A percentile compares a stretch with the other conserved stretches of the same genome.
Evolutionary conservation across 169 alveolate species (phyloP).

Genomic region (Eimeria acervulina): DNA sequence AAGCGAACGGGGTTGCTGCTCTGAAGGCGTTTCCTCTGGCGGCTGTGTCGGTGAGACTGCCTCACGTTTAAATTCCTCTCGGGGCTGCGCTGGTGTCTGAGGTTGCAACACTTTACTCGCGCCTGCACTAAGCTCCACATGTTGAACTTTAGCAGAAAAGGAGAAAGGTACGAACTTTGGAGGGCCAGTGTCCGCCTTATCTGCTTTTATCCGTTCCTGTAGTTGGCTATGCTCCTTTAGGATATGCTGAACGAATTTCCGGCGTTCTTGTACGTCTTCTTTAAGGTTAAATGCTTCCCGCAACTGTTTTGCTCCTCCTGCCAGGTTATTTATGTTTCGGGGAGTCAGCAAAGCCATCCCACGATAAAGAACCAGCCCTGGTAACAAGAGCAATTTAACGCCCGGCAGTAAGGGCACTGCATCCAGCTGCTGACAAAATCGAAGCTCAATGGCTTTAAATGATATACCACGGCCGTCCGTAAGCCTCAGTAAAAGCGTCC

Average conservation of each 20-base stretch:
- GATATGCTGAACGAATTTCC: conserved; percentile 67
- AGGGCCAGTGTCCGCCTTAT: conserved; percentile 77
- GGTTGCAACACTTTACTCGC: conserved; percentile 7
- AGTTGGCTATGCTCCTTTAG: conserved; percentile 69
- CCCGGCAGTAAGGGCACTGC: conserved; percentile 77
- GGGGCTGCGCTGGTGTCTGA: not conserved
- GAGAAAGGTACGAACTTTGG: conserved; percentile 81
- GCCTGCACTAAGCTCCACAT: conserved; percentile 30
- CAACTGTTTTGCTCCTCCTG: conserved; percentile 70
- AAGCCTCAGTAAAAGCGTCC: conserved; percentile 70
- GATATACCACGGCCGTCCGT: conserved; percentile 81
- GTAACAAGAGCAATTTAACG: conserved; percentile 70
- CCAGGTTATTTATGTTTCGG: conserved; percentile 35
- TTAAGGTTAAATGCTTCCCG: conserved; percentile 67
- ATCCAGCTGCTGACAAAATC: conserved; percentile 78
- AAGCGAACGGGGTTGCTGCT: conserved; percentile 30
- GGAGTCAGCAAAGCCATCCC: conserved; percentile 72
- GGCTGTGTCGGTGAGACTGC: conserved; percentile 2
- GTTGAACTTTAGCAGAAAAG: conserved; percentile 71
- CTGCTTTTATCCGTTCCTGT: conserved; percentile 52
- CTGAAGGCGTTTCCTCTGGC: not conserved
- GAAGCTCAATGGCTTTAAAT: conserved; percentile 77
- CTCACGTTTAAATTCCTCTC: conserved; percentile 28
- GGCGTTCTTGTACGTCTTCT: conserved; percentile 69
- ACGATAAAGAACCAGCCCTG: conserved; percentile 43